Base-by-base conservation (phyloP, 2,329 filamentous ascomycete genomes). In the Podosphaera fusca region DNA sequence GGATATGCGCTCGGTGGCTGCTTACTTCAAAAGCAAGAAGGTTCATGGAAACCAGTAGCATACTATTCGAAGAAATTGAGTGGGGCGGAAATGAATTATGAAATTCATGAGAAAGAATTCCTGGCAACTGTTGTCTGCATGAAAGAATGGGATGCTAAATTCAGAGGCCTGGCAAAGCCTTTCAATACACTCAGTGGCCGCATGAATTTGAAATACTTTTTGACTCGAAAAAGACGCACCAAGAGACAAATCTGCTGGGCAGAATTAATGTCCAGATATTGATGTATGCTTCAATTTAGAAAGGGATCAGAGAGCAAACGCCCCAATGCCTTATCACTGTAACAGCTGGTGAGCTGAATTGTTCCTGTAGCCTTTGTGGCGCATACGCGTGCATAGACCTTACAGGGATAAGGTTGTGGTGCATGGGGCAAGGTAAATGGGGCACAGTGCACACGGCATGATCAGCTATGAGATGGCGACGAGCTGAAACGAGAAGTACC, bases 151-250 rank as follows among this genome's bases (percentile, higher is more conserved):
- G 51, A 40, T n/a, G 51, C 51, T 7, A n/a, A 54, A 38, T 21
- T 54, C 1, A 40, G 33, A 29, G 51, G 34, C 29, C 3, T 54
- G 29, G 51, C 33, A n/a, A n/a, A 36, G 4, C 8, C 34, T 21
- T 54, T 54, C n/a, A 38, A 8, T 6, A 54, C 40, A 30, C 33
- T 54, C 14, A 38, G 33, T 40, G 51, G 40, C n/a, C 51, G 40
- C 36, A 54, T 54, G 51, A 54, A 54, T 54, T 14, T 54, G 7
- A 54, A 54, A n/a, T 54, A 54, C 14, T 54, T 54, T 40, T n/a
- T 54, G 6, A 54, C 51, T 31, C 14, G 31, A n/a, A 54, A 34
- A 54, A 54, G 33, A 35, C 10, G 33, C 9, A 54, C 51, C 8
- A 34, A 38, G 31, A 40, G 51, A 34, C 51, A 54, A 29, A 54